phyloP scores from a whole-genome alignment of 495 filamentous ascomycete genomes.

The Penicillium antarcticum region DNA sequence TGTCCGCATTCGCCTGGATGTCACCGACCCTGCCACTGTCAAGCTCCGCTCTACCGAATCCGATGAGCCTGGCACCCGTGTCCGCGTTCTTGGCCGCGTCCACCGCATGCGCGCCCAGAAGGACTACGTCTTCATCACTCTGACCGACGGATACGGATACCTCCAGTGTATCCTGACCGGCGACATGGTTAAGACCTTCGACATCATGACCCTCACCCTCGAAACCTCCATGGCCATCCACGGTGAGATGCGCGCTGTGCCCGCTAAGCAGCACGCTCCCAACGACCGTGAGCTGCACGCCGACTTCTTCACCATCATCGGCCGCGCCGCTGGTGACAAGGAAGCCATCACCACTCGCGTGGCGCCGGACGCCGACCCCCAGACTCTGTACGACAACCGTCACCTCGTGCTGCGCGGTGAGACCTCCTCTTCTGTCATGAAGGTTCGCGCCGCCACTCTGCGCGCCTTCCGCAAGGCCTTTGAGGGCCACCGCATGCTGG shows the following conservation, averaged over 20 bases:
- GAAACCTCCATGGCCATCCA: constrained; percentile 86
- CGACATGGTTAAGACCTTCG: constrained; percentile 84
- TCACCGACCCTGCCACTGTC: constrained; percentile 55
- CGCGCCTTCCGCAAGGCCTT: constrained; percentile 81
- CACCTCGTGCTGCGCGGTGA: constrained; percentile 93
- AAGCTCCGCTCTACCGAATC: constrained; percentile 55
- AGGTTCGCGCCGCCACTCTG: constrained; percentile 82
- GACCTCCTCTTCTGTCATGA: constrained; percentile 81
- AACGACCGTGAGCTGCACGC: constrained; percentile 89
- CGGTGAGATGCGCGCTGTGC: constrained; percentile 86
- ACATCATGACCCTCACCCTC: constrained; percentile 81
- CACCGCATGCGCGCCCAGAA: constrained; percentile 84
- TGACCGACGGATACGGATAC: constrained; percentile 85
- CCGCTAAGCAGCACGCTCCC: constrained; percentile 73
- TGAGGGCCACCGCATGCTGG: constrained; percentile 69
- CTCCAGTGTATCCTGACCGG: constrained; percentile 87
- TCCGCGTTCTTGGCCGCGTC: constrained; percentile 81
- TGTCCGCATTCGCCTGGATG: constrained; percentile 68
- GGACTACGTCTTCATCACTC: constrained; percentile 79
- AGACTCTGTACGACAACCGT: constrained; percentile 81
- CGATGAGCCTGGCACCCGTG: constrained; percentile 65
- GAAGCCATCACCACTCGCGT: constrained; percentile 94
- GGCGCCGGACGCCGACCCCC: constrained; percentile 71
- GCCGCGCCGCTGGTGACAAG: constrained; percentile 80
- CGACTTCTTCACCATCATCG: constrained; percentile 87